A percentile compares a stretch with the other conserved stretches of the same genome.
Evolutionary conservation across 768 basidiomycete species (phyloP).

Genomic region (Lactarius vividus): DNA sequence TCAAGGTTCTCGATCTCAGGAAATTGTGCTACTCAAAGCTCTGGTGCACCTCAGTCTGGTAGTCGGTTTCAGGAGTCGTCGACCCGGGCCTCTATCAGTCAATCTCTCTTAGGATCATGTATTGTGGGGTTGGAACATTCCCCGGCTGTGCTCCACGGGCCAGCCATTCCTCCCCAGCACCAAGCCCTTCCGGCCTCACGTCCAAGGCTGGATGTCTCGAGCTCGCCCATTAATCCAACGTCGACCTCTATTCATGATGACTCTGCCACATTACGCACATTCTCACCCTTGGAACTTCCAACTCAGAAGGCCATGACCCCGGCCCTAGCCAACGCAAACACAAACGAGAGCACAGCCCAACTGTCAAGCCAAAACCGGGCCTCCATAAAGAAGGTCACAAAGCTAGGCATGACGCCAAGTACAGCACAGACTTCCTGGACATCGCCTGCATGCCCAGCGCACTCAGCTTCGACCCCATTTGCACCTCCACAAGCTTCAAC

Average conservation of each 20-base stretch:
- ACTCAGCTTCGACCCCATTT: neutral
- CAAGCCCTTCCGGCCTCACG: neutral
- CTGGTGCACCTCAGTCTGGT: slow-evolving; percentile 3
- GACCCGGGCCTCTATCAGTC: slow-evolving; percentile 1
- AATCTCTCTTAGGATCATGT: neutral
- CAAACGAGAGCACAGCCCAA: no score
- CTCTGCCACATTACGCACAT: neutral
- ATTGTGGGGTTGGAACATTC: neutral
- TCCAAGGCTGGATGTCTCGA: neutral
- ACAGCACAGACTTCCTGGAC: no score
- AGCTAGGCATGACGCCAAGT: no score
- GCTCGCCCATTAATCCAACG: neutral
- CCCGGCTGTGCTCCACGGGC: neutral
- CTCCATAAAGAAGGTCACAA: no score
- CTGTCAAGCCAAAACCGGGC: no score
- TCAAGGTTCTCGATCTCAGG: neutral
- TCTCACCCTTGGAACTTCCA: neutral
- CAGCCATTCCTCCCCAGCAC: neutral
- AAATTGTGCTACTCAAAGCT: neutral
- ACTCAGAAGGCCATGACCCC: neutral
- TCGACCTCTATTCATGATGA: neutral
- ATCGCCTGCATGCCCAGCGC: no score
- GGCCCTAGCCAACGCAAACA: no score
- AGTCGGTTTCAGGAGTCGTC: neutral
- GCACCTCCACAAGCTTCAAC: neutral